Evolutionary conservation across 768 basidiomycete genomes (phyloP), one percentile per base, ranked within the genome.

Genomic region (Boletus vermiculosoides): DNA sequence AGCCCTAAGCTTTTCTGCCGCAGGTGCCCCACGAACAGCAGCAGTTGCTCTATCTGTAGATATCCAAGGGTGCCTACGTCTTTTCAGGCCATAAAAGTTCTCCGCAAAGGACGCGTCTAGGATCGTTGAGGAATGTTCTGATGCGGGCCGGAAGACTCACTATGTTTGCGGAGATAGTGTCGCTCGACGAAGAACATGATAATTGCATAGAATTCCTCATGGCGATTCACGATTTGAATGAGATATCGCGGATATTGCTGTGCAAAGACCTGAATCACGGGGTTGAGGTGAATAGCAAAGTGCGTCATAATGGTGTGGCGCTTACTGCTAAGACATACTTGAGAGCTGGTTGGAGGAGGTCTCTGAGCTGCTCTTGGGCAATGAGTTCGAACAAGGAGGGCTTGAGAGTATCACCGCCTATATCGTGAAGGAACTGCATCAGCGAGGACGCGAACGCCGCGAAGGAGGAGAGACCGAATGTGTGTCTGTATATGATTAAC

Each of bases 181-280:
- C 86, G 79, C 75, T 99, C 97, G 18, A 98, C 87, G 55, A 94
- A 80, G 52, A 95, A 75, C 87, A 98, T 92, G 59, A 96, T 78
- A 15, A 82, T 62, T 1, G 94, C 91, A 65, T 97, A 98, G 72
- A 97, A 92, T 71, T 98, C 95, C 71, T 99, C 97, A 77, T 99
- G 97, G 33, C 85, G 78, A 71, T 98, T 98, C 16, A 97, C 92
- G 52, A 98, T 79, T 18, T 87, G 86, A 42, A 99, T 74, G 31
- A 98, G 81, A 72, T 98, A 95, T 53, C 97, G 83, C 7, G 97
- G 97, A 70, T 98, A 90, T 54, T 87, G 80, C 77, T 98, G 94
- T 4, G 97, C 94, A 65, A 98, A 92, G 56, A 96, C 90, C 95
- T 97, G 37, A 2, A 54, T 28, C n/a, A 45, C 37, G 40, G 45